Percentiles rank a stretch among this genome's conserved stretches.
Evolutionary conservation across 2,329 filamentous ascomycete species (phyloP).

Genomic region (Pseudohalonectria lignicola): DNA sequence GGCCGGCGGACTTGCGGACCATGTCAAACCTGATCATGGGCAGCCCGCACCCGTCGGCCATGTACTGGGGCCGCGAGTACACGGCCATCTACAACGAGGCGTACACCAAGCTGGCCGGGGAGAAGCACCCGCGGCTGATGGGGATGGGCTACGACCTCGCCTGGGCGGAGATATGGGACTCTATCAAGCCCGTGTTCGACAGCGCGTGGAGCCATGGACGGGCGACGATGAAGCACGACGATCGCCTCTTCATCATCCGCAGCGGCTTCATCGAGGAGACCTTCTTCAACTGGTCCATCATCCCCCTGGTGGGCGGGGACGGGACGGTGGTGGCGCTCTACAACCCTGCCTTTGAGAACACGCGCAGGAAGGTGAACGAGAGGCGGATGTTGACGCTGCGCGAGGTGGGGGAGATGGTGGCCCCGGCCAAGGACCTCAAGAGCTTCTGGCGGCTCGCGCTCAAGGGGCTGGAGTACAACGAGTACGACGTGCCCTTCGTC

Average conservation of each 20-base stretch:
- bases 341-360: conserved; percentile 76
- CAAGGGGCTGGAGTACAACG: conserved; percentile 60
- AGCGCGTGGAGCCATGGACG: conserved; percentile 60
- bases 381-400: conserved; percentile 68
- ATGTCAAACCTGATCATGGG: conserved; percentile 80
- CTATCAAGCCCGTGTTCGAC: conserved; percentile 56
- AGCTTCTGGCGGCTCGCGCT: conserved; percentile 64
- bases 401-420: conserved; percentile 67
- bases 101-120: conserved; percentile 58
- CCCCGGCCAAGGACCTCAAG: conserved; percentile 59
- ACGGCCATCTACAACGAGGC: conserved; percentile 64
- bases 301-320: conserved; percentile 64
- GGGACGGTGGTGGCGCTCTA: conserved; percentile 67
- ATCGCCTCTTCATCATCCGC: conserved; percentile 61
- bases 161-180: conserved; percentile 67
- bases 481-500: conserved; percentile 65
- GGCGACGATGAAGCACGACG: conserved; percentile 77
- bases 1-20: conserved; percentile 59
- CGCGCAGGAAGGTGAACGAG: conserved; percentile 66
- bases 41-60: conserved; percentile 60
- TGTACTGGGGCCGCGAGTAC: conserved; percentile 70
- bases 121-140: conserved; percentile 69
- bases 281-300: conserved; percentile 74
- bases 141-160: conserved; percentile 57
- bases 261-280: conserved; percentile 65